Evolutionary conservation across 1,284 basidiomycete genomes (phyloP).

Genomic region (Trametes versicolor): DNA sequence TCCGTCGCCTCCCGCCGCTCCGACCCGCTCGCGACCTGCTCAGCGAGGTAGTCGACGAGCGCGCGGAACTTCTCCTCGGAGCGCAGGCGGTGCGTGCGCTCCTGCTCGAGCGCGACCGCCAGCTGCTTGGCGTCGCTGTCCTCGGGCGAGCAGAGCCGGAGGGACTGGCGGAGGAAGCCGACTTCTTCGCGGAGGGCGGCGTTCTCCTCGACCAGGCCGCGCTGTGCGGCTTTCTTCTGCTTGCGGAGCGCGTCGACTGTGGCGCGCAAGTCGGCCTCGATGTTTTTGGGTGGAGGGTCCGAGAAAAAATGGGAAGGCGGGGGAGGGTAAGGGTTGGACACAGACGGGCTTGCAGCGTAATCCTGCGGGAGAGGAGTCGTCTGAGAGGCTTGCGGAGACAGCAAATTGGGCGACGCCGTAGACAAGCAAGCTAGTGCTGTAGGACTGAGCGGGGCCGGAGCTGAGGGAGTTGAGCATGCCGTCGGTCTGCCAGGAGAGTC

Average conservation of each 20-base stretch:
- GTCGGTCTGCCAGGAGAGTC: background rate
- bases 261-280: conserved; percentile 28
- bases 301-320: background rate
- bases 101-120: conserved; percentile 26
- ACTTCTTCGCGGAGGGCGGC: conserved; percentile 25
- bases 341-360: background rate
- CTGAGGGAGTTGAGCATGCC: background rate
- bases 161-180: conserved; percentile 25
- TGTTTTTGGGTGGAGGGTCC: conserved; percentile 6
- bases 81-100: conserved; percentile 26
- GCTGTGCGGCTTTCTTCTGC: conserved; percentile 27
- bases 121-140: conserved; percentile 11
- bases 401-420: background rate
- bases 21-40: conserved; percentile 26
- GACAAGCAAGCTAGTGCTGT: background rate
- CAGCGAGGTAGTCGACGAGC: conserved; percentile 30
- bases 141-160: conserved; percentile 21
- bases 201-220: conserved; percentile 28
- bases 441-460: background rate
- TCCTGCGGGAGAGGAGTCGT: background rate
- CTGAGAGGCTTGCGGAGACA: background rate
- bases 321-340: background rate
- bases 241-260: conserved; percentile 27
- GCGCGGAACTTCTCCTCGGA: conserved; percentile 25
- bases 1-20: conserved; percentile 19